Evolutionary conservation across 2,329 filamentous ascomycete species (phyloP).

Genomic region (Exophiala oligosperma): DNA sequence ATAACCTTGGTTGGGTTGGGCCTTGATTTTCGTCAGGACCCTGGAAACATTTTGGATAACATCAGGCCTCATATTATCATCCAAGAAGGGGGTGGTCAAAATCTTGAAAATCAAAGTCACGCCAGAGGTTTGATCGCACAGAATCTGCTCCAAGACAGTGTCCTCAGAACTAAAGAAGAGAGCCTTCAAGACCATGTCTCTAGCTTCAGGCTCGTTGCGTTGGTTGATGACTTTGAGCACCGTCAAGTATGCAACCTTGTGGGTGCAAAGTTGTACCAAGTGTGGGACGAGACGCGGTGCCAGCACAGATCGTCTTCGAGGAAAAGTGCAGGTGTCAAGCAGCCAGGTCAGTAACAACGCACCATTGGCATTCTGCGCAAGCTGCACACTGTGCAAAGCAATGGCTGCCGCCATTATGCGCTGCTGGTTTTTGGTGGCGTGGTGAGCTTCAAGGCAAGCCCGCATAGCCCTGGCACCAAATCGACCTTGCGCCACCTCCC

Average conservation of each 20-base stretch:
- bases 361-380: slow-evolving; percentile 94
- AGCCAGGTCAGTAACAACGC: slow-evolving; percentile 95
- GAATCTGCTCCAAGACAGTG: slow-evolving; percentile 81
- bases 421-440: slow-evolving; percentile 92
- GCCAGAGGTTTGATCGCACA: slow-evolving; percentile 87
- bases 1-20: slow-evolving; percentile 91
- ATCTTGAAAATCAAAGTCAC: slow-evolving; percentile 98
- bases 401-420: slow-evolving; percentile 91
- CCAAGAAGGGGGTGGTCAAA: slow-evolving; percentile 93
- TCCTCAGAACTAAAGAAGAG: slow-evolving; percentile 91
- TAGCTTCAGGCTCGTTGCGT: slow-evolving; percentile 87
- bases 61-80: slow-evolving; percentile 82
- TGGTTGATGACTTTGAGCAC: slow-evolving; percentile 99
- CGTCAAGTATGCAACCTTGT: slow-evolving; percentile 96
- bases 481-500: slow-evolving; percentile 88
- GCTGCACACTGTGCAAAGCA: slow-evolving; percentile 92
- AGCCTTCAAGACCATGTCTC: slow-evolving; percentile 84
- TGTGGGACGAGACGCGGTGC: slow-evolving; percentile 90
- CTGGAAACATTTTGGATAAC: slow-evolving; percentile 90
- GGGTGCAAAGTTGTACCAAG: slow-evolving; percentile 91
- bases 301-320: slow-evolving; percentile 83
- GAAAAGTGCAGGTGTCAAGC: slow-evolving; percentile 95
- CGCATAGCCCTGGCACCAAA: slow-evolving; percentile 96
- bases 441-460: slow-evolving; percentile 93
- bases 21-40: slow-evolving; percentile 86